Evolutionary conservation across 2,329 filamentous ascomycete genomes (phyloP).

Genomic region (Colletotrichum limetticola): DNA sequence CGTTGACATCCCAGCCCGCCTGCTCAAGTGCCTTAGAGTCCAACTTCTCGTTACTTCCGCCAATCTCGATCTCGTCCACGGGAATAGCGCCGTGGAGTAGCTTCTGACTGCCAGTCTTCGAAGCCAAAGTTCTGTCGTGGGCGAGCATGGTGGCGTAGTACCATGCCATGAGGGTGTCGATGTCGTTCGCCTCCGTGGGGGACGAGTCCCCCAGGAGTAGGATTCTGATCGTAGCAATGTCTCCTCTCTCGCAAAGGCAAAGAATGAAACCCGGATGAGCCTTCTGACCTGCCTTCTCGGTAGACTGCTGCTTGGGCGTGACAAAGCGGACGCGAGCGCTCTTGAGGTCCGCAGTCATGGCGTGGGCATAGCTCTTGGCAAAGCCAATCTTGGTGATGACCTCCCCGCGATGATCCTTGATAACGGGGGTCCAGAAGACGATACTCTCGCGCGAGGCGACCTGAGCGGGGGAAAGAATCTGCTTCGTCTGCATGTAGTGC

Average conservation of each 20-base stretch:
- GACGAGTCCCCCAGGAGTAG: conserved; percentile 11
- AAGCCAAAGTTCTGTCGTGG: background rate
- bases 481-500: conserved; percentile 60
- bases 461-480: conserved; percentile 71
- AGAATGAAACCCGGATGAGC: background rate
- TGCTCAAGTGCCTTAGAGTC: background rate
- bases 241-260: background rate
- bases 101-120: background rate
- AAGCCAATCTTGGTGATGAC: conserved; percentile 51
- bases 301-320: background rate
- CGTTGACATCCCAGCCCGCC: background rate
- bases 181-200: background rate
- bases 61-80: background rate
- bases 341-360: conserved; percentile 6
- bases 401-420: conserved; percentile 43
- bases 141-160: background rate
- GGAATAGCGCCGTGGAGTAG: background rate
- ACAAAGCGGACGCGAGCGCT: background rate
- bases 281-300: background rate
- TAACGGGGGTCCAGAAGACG: conserved; percentile 56
- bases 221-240: conserved; percentile 13
- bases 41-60: background rate
- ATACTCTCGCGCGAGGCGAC: conserved; percentile 74
- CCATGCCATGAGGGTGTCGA: background rate
- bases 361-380: conserved; percentile 53